A percentile compares a stretch with the other conserved stretches of the same genome.
Conservation (phyloP, 208 protist genomes). For the Acanthamoeba culbertsoni region DNA sequence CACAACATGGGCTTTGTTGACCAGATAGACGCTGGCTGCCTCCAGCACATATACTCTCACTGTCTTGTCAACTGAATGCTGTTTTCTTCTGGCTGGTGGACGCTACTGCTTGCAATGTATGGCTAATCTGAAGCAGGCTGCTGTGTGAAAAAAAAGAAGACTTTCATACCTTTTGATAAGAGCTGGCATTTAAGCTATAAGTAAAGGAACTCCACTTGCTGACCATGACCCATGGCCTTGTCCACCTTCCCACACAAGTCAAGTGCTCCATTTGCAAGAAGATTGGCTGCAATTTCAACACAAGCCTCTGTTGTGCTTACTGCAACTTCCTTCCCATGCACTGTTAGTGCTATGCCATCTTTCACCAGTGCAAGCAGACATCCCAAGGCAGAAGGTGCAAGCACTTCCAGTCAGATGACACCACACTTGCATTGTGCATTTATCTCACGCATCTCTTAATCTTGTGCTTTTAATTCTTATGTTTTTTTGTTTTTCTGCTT, state of each 20-base stretch:
- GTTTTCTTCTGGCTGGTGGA: neutral
- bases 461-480: too few relatives aligned
- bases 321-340: neutral
- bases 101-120: too few relatives aligned
- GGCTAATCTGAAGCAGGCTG: too few relatives aligned
- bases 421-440: too few relatives aligned
- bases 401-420: too few relatives aligned
- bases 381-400: neutral
- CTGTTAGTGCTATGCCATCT: neutral
- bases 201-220: neutral
- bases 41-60: neutral
- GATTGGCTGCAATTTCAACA: neutral
- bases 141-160: too few relatives aligned
- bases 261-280: neutral
- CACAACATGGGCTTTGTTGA: constrained; percentile 7
- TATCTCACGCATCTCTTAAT: too few relatives aligned
- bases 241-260: neutral
- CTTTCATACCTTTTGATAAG: neutral
- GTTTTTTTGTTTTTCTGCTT: too few relatives aligned
- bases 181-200: neutral
- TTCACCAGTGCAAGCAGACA: neutral
- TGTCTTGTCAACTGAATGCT: neutral
- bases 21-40: neutral
- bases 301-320: neutral
- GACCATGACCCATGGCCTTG: neutral